phyloP scores from a whole-genome alignment of 2,329 filamentous ascomycete genomes.

The Colletotrichum somersetense region DNA sequence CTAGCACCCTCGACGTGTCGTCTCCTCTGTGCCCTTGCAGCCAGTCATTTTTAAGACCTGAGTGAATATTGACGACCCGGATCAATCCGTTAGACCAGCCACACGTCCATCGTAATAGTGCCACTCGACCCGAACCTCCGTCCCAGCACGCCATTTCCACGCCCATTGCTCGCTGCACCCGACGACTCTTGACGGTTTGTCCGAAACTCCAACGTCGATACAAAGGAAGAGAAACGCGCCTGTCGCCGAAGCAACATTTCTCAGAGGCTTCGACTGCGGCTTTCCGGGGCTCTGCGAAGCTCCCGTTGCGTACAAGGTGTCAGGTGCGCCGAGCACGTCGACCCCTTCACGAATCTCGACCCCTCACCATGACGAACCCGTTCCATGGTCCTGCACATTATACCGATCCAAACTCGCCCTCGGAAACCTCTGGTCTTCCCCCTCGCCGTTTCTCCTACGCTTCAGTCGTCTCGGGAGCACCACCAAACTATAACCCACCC shows the following conservation, averaged over 20 bases:
- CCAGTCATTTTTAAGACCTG: slow-evolving; percentile 14
- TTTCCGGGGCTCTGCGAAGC: slow-evolving; percentile 38
- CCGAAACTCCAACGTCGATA: slow-evolving; percentile 8
- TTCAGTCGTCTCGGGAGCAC: slow-evolving; percentile 55
- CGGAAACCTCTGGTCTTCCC: slow-evolving; percentile 47
- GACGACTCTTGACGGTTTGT: slow-evolving; percentile 14
- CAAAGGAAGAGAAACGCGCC: background rate
- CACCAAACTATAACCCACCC: slow-evolving; percentile 52
- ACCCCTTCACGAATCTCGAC: slow-evolving; percentile 31
- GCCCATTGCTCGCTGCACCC: slow-evolving; percentile 31
- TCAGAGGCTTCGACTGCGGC: slow-evolving; percentile 32
- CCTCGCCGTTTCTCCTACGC: slow-evolving; percentile 58
- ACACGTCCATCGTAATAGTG: slow-evolving; percentile 34
- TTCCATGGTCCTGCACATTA: slow-evolving; percentile 53
- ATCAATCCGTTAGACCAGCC: slow-evolving; percentile 6
- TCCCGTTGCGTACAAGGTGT: slow-evolving; percentile 30
- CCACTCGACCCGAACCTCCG: slow-evolving; percentile 24
- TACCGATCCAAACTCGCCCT: slow-evolving; percentile 49
- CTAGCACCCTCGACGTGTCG: slow-evolving; percentile 22
- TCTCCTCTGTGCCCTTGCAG: slow-evolving; percentile 5
- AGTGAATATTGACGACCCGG: slow-evolving; percentile 21
- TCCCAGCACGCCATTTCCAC: slow-evolving; percentile 35
- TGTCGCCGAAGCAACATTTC: background rate
- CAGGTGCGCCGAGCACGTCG: slow-evolving; percentile 35
- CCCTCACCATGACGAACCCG: slow-evolving; percentile 58